phyloP scores from a whole-genome alignment of 495 filamentous ascomycete species.

The Lindgomyces ingoldianus region DNA sequence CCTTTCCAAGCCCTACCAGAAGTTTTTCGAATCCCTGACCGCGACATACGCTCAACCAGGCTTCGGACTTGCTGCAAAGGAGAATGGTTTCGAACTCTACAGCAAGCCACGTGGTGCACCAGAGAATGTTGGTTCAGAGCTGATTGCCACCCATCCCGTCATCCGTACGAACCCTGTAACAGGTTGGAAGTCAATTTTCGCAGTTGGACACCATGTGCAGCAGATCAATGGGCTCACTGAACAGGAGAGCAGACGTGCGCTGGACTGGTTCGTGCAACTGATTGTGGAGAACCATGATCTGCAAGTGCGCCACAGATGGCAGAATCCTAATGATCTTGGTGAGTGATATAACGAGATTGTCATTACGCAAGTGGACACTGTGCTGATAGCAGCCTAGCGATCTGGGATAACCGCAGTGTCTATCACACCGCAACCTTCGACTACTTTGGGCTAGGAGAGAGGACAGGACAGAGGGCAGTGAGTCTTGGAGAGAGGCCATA shows the following conservation, averaged over 20 bases:
- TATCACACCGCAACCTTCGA: constrained; percentile 75
- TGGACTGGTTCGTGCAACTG: constrained; percentile 63
- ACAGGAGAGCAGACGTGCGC: constrained; percentile 63
- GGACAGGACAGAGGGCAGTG: constrained; percentile 63
- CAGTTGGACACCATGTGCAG: constrained; percentile 61
- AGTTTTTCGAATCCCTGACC: constrained; percentile 68
- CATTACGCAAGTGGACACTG: background rate
- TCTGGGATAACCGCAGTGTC: constrained; percentile 76
- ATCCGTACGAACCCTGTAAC: constrained; percentile 82
- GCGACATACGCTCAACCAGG: constrained; percentile 64
- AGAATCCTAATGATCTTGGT: constrained; percentile 44
- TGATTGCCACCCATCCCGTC: constrained; percentile 68
- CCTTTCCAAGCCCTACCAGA: constrained; percentile 62
- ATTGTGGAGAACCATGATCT: constrained; percentile 78
- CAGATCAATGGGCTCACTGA: constrained; percentile 67
- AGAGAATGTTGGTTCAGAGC: constrained; percentile 63
- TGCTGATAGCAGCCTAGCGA: constrained; percentile 52
- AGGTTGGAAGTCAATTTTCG: constrained; percentile 75
- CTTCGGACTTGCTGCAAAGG: constrained; percentile 59
- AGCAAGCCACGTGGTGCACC: constrained; percentile 58
- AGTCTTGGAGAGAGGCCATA: constrained; percentile 71
- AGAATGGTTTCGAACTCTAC: constrained; percentile 59
- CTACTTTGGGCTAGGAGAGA: constrained; percentile 57
- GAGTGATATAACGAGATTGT: background rate
- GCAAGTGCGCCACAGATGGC: constrained; percentile 67